Conservation (phyloP, 345 rosid species). For the Dipteronia dyeriana region DNA sequence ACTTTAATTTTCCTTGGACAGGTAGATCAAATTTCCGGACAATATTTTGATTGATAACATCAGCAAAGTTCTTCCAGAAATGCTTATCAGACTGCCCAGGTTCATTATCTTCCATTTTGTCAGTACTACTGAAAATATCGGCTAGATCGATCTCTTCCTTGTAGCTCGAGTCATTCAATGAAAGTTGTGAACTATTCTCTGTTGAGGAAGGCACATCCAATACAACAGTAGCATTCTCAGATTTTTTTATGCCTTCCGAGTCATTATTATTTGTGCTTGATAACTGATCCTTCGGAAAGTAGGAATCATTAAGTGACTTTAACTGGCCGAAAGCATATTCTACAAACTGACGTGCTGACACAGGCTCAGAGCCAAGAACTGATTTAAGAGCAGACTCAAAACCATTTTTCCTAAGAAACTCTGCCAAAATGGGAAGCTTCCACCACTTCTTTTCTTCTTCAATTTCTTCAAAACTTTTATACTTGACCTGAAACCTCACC, state of each 20-base stretch:
- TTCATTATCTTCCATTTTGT: constrained; percentile 33
- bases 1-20: constrained; percentile 64
- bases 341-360: constrained; percentile 85
- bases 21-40: constrained; percentile 71
- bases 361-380: constrained; percentile 61
- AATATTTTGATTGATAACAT: constrained; percentile 59
- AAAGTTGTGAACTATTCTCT: constrained; percentile 27
- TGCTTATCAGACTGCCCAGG: constrained; percentile 41
- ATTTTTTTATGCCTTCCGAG: constrained; percentile 25
- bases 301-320: constrained; percentile 65
- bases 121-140: constrained; percentile 26
- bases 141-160: constrained; percentile 26
- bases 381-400: constrained; percentile 60
- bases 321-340: constrained; percentile 88
- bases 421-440: constrained; percentile 70
- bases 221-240: constrained; percentile 27
- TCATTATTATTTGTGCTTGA: constrained; percentile 29
- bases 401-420: constrained; percentile 64
- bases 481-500: constrained; percentile 61
- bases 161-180: constrained; percentile 25
- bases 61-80: constrained; percentile 72
- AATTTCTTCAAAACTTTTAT: constrained; percentile 73
- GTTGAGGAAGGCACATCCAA: constrained; percentile 38
- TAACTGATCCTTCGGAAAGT: constrained; percentile 38
- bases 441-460: constrained; percentile 85